Base-by-base conservation (phyloP, 371 early-diverging fungal genomes). In the Apophysomyces elegans region DNA sequence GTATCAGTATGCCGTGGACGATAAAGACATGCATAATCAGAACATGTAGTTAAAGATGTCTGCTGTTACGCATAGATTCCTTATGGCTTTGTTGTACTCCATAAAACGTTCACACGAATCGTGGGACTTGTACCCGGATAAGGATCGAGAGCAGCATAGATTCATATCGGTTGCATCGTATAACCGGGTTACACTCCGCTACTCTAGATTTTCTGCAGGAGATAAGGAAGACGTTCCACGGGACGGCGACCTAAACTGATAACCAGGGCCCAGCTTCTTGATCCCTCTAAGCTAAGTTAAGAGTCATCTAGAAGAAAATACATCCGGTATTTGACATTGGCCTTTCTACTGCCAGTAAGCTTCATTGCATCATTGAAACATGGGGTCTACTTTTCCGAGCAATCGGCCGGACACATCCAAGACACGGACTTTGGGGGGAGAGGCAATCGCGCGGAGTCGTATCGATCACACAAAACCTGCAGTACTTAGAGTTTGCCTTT, bases 221-320 rank as follows among this genome's bases (percentile, higher is more conserved):
- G 54, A 50, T 50, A 50, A 50, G 54, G 41, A 50, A 50, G 35
- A 50, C 9, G 54, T 50, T 50, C 54, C 54, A 50, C 54, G 54
- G 54, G 21, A 50, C 54, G 54, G 54, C 21, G 54, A 26, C 54
- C 21, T 50, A 50, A 50, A 26, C 21, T 21, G 54, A 50, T 50
- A 50, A 50, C 54, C 16, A 21, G 16, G 21, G n/a, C 9, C n/a
- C n/a, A 50, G 9, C n/a, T 21, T 50, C 54, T n/a, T 2, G 21
- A 50, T 47, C n/a, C 41, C 8, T 8, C 41, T 5, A 11, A 41
- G 41, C 8, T 41, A 41, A 13, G 2, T 41, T 26, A 50, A 50
- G 18, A 26, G 21, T 21, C 8, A 50, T 0, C 16, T 50, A 18
- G 21, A 26, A 26, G 32, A 26, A 1, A 26, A 26, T 26, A 26